Percentiles rank a stretch among this genome's conserved stretches.
Conservation (phyloP, 176 grass and related monocot species). For the Ensete ventricosum region DNA sequence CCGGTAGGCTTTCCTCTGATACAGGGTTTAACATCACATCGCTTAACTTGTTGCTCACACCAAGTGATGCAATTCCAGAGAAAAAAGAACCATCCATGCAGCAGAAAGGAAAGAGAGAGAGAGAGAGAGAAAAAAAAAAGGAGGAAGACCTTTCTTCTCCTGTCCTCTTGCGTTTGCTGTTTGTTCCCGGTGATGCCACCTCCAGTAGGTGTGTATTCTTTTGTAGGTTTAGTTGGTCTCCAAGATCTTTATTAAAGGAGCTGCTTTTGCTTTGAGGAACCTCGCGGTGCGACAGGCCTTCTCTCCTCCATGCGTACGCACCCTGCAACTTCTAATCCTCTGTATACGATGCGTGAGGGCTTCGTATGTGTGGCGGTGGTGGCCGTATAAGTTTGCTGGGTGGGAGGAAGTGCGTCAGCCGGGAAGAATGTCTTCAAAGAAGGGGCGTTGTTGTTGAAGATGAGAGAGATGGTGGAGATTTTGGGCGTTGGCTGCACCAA, state of each 20-base stretch:
- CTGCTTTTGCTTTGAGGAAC: background rate
- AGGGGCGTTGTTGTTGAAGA: no score
- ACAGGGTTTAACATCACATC: background rate
- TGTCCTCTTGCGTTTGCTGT: background rate
- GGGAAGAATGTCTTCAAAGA: no score
- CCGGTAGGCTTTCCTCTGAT: background rate
- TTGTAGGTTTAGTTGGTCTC: constrained; percentile 9
- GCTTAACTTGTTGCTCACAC: constrained; percentile 2
- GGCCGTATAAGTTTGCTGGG: no score
- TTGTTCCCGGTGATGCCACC: constrained; percentile 1
- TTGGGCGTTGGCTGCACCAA: no score
- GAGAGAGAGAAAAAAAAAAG: no score
- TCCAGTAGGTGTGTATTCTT: background rate
- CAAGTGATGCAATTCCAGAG: background rate
- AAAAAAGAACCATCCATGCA: background rate
- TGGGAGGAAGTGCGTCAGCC: no score
- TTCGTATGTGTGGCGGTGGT: no score
- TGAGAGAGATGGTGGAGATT: no score
- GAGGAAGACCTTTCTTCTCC: background rate
- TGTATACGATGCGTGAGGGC: no score
- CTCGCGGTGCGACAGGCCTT: background rate
- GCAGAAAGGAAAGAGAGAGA: background rate
- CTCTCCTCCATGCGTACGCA: background rate
- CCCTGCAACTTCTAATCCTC: no score
- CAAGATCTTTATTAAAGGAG: background rate